Conservation (phyloP, 768 basidiomycete species). For the Lactarius pseudohatsudake region DNA sequence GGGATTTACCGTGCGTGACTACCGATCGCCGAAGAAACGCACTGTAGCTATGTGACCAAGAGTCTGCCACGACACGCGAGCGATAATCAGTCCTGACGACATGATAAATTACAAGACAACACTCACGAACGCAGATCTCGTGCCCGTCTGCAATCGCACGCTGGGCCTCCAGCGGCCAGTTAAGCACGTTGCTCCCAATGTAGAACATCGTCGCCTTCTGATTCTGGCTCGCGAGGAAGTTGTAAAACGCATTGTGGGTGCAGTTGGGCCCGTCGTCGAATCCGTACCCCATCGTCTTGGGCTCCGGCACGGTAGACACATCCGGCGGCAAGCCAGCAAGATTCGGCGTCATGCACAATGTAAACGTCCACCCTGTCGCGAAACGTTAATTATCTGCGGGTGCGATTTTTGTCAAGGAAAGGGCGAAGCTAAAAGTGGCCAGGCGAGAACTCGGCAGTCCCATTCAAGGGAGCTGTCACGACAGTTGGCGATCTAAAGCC, state of each 20-base stretch:
- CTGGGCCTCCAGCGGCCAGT: constrained; percentile 57
- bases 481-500: background rate
- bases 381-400: background rate
- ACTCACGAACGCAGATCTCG: constrained; percentile 56
- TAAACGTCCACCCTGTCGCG: constrained; percentile 42
- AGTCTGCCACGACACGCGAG: constrained; percentile 32
- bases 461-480: background rate
- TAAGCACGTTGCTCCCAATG: constrained; percentile 57
- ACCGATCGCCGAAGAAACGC: background rate
- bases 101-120: background rate
- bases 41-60: constrained; percentile 56
- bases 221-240: constrained; percentile 49
- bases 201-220: constrained; percentile 68
- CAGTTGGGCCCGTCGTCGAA: constrained; percentile 70
- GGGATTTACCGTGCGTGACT: background rate
- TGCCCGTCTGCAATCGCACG: constrained; percentile 56
- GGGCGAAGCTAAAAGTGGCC: background rate
- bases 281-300: constrained; percentile 55
- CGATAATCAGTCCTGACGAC: too few species aligned
- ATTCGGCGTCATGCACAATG: constrained; percentile 51
- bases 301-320: constrained; percentile 52
- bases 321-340: constrained; percentile 44
- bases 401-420: background rate
- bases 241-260: constrained; percentile 61
- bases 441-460: background rate